Base-by-base conservation (phyloP, 768 basidiomycete genomes). In the Lentinula sp. region DNA sequence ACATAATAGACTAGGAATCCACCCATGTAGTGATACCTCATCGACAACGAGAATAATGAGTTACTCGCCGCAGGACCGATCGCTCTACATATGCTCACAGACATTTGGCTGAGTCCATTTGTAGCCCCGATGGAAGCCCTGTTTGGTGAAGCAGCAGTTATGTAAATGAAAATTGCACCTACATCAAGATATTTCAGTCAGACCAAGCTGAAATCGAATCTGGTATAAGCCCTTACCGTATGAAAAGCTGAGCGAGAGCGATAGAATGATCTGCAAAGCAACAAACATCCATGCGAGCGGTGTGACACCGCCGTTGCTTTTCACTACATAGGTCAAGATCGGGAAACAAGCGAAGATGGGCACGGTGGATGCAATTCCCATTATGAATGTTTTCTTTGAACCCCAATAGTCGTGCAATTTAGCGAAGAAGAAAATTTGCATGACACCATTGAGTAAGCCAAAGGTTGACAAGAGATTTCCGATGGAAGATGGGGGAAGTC, bases 401-500 rank as follows among this genome's bases (percentile, higher is more conserved):
- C 65, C 68, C 48, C 62, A 64, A 13, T 59, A 58, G 21, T 64
- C 37, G 23, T 43, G 43, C 32, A 62, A 21, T 28, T 65, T 68
- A 23, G 70, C 66, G 43, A 63, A 57, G 61, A 84, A 73, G 67
- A 84, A 81, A 67, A 84, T 83, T 65, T 84, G 83, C 66, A 84
- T 68, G 59, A 82, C 16, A 39, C 80, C 81, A 63, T 82, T 84
- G 57, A 77, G 65, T 15, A 83, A 61, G 8, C 87, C 86, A 62
- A 74, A 80, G 4, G 69, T 61, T n/a, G 80, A 77, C 62, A 86
- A 78, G 59, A 85, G 81, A 32, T 75, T 70, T 5, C 89, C 89
- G 40, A 91, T 91, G 5, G 70, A 66, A 45, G 80, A 78, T 0
- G 90, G 86, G 23, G 78, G 72, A 43, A 91, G 74, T 3, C 88